phyloP scores from a whole-genome alignment of 768 basidiomycete species.

The Lactifluus volemus region DNA sequence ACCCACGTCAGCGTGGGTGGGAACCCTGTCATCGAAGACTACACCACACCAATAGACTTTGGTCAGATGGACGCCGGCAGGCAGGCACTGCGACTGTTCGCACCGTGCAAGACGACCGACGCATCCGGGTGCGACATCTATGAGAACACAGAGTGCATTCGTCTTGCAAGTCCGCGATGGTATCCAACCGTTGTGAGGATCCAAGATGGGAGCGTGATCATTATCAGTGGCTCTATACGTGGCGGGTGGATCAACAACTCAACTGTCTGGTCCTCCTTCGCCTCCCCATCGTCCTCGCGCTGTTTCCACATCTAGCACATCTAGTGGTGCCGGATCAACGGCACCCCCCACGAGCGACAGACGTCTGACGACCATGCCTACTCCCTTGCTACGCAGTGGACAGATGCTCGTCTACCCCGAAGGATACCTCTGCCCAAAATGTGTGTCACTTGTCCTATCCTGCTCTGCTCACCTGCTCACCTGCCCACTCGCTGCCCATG shows the following conservation, averaged over 20 bases:
- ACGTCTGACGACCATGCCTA: too few species aligned
- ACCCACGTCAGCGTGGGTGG: conserved; percentile 75
- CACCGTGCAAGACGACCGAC: conserved; percentile 48
- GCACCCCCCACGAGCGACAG: too few species aligned
- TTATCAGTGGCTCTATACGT: conserved; percentile 71
- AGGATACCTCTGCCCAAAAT: too few species aligned
- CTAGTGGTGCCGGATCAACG: too few species aligned
- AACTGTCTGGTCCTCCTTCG: conserved; percentile 31
- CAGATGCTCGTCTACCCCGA: too few species aligned
- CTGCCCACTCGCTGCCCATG: too few species aligned
- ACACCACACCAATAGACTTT: conserved; percentile 63
- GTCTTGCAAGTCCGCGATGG: conserved; percentile 76
- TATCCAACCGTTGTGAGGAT: conserved; percentile 67
- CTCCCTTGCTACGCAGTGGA: too few species aligned
- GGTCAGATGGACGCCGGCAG: conserved; percentile 67
- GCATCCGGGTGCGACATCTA: conserved; percentile 48
- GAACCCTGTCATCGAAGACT: conserved; percentile 61
- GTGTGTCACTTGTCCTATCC: too few species aligned
- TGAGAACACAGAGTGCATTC: conserved; percentile 53
- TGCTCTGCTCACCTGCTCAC: too few species aligned
- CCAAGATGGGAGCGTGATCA: conserved; percentile 72
- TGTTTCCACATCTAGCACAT: too few species aligned
- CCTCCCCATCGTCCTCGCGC: too few species aligned
- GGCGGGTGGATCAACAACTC: conserved; percentile 84
- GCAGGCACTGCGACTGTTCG: conserved; percentile 63